These are phyloP conservation scores for Fusarium sp. DNA, from an alignment of 2,329 filamentous ascomycete species.

Conservation along the genomic window DNA sequence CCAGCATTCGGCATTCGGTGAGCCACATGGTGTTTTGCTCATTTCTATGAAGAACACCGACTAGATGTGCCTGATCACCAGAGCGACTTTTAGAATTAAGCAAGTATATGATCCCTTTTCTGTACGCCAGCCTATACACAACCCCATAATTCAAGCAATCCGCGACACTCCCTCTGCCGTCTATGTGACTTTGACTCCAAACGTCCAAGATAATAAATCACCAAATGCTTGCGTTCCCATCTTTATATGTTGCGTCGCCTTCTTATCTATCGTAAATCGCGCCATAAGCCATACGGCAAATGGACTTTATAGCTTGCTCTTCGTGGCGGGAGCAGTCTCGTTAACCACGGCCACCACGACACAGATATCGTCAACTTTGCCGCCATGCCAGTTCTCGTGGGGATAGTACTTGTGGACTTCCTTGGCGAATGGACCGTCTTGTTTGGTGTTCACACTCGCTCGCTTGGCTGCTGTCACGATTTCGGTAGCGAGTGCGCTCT, in stretches of 20 bases:
- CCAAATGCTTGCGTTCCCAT: slow-evolving; percentile 46
- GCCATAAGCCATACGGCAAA: slow-evolving; percentile 31
- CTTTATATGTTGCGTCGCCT: slow-evolving; percentile 43
- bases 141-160: slow-evolving; percentile 32
- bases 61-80: neutral
- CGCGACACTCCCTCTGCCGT: slow-evolving; percentile 20
- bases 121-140: slow-evolving; percentile 41
- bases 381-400: slow-evolving; percentile 86
- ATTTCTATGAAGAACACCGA: neutral
- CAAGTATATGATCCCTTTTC: slow-evolving; percentile 35
- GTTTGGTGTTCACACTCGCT: slow-evolving; percentile 82
- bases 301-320: slow-evolving; percentile 53
- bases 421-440: slow-evolving; percentile 94
- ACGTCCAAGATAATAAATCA: slow-evolving; percentile 41
- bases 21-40: too few species aligned
- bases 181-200: slow-evolving; percentile 46
- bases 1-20: too few species aligned
- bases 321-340: slow-evolving; percentile 61
- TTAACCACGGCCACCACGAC: slow-evolving; percentile 84
- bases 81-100: slow-evolving; percentile 34
- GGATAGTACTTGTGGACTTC: slow-evolving; percentile 92
- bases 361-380: slow-evolving; percentile 96
- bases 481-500: slow-evolving; percentile 81
- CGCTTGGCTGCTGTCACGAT: slow-evolving; percentile 86
- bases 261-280: slow-evolving; percentile 44